These are phyloP conservation scores for Acanthamoeba polyphaga DNA, from an alignment of 208 protist genomes.

Conservation along the genomic window DNA sequence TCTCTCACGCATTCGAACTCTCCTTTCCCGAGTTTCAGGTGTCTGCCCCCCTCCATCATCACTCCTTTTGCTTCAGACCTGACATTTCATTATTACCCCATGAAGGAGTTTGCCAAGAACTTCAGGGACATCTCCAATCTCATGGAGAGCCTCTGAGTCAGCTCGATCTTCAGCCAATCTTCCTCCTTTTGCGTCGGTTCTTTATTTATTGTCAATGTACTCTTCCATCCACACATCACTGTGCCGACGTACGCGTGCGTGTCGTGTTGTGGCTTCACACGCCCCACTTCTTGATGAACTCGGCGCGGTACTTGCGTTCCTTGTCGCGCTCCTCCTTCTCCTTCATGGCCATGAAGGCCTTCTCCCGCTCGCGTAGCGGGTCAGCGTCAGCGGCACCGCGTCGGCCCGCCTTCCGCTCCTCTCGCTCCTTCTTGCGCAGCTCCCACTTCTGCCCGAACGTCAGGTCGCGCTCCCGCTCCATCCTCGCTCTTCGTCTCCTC, in stretches of 20 bases:
- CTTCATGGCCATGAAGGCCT: conserved; percentile 57
- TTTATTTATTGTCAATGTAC: not conserved
- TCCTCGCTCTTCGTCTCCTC: not conserved
- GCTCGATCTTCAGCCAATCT: too few species aligned
- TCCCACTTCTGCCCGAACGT: conserved; percentile 44
- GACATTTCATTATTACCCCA: not conserved
- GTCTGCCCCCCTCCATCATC: not conserved
- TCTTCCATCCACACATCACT: not conserved
- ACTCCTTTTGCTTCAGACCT: not conserved
- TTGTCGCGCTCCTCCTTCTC: conserved; percentile 33
- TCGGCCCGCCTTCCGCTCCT: not conserved
- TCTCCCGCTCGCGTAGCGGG: conserved; percentile 27
- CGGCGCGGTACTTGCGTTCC: conserved; percentile 6
- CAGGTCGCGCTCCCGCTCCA: conserved; percentile 40
- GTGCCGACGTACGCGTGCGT: too few species aligned
- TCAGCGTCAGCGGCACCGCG: not conserved
- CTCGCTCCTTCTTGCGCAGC: conserved; percentile 49
- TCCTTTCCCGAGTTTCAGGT: conserved; percentile 77
- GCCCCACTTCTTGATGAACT: conserved; percentile 31
- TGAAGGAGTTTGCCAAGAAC: conserved; percentile 68
- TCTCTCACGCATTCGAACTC: conserved; percentile 68
- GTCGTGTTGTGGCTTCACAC: too few species aligned
- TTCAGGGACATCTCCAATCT: conserved; percentile 67
- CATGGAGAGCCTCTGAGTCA: conserved; percentile 58
- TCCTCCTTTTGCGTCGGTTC: not conserved